Percentiles rank a stretch among this genome's conserved stretches.
Conservation (phyloP, 2,329 filamentous ascomycete species). For the Thelonectria rubi region DNA sequence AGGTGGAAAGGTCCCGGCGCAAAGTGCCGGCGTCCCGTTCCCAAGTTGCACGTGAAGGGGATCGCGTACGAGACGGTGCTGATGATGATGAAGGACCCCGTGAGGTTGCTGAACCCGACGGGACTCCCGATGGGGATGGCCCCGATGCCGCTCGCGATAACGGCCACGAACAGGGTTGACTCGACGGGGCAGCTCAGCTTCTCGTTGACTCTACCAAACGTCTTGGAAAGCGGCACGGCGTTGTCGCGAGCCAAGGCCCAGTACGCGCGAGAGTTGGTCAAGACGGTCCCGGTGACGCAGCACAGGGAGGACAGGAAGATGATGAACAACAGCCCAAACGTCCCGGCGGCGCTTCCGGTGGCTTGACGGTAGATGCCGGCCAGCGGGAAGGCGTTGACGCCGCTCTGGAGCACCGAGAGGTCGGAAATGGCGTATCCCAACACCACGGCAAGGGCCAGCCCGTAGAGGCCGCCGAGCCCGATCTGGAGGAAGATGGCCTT, state of each 20-base stretch:
- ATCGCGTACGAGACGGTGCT: constrained; percentile 40
- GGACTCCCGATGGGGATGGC: constrained; percentile 39
- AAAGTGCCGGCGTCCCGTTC: constrained; percentile 30
- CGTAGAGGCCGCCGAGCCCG: constrained; percentile 35
- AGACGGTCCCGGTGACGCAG: constrained; percentile 35
- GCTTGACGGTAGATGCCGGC: constrained; percentile 40
- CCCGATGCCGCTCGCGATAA: constrained; percentile 37
- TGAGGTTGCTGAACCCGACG: constrained; percentile 40
- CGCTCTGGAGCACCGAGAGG: constrained; percentile 33
- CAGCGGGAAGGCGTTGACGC: constrained; percentile 36
- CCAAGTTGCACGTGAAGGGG: constrained; percentile 32
- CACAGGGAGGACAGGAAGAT: constrained; percentile 39
- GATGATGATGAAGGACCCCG: constrained; percentile 42
- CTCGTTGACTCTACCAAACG: constrained; percentile 32
- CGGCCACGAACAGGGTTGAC: constrained; percentile 37
- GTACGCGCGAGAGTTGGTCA: constrained; percentile 40
- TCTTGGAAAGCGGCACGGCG: constrained; percentile 34
- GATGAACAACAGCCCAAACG: constrained; percentile 37
- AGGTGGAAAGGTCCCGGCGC: constrained; percentile 32
- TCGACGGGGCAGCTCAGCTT: constrained; percentile 35
- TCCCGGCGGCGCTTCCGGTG: constrained; percentile 29
- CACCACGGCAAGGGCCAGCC: constrained; percentile 33
- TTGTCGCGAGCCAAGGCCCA: constrained; percentile 40
- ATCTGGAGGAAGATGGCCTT: constrained; percentile 40
- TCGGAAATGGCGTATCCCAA: constrained; percentile 41